Conservation (phyloP, 1,284 basidiomycete species). For the Athelia psychrophila region DNA sequence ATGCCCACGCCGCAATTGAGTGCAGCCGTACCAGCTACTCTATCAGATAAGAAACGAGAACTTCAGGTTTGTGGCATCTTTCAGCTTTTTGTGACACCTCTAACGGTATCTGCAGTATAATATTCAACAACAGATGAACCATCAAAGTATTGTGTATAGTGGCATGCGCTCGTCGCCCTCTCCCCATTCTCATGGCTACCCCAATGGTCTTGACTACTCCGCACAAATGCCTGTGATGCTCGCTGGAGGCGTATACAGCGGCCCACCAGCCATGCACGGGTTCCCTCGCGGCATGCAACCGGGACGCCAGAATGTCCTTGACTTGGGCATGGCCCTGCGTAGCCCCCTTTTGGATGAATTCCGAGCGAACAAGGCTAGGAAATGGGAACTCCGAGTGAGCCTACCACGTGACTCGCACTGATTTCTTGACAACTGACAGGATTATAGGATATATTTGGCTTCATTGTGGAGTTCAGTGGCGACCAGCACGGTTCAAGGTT, state of each 20-base stretch:
- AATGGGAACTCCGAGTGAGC: conserved; percentile 78
- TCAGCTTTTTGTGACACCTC: conserved; percentile 11
- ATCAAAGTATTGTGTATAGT: conserved; percentile 38
- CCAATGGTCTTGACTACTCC: conserved; percentile 43
- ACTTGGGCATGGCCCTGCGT: conserved; percentile 35
- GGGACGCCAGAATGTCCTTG: conserved; percentile 28
- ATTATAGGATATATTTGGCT: conserved; percentile 78
- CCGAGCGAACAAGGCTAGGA: conserved; percentile 72
- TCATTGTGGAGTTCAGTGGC: conserved; percentile 89
- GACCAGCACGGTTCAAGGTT: conserved; percentile 95
- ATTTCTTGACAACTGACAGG: background rate
- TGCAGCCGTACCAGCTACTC: conserved; percentile 36
- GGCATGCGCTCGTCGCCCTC: conserved; percentile 38
- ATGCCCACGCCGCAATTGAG: conserved; percentile 47
- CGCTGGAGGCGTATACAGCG: conserved; percentile 41
- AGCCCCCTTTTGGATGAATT: conserved; percentile 84
- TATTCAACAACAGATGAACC: conserved; percentile 46
- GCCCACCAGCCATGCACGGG: conserved; percentile 29
- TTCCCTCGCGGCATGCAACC: conserved; percentile 39
- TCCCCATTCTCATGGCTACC: conserved; percentile 40
- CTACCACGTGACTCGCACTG: background rate
- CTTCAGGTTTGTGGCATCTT: conserved; percentile 46
- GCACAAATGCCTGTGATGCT: conserved; percentile 46
- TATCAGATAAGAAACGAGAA: conserved; percentile 58
- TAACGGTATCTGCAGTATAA: conserved; percentile 36